Evolutionary conservation across 768 basidiomycete species (phyloP).

Genomic region (Rhizopogon vesiculosus): DNA sequence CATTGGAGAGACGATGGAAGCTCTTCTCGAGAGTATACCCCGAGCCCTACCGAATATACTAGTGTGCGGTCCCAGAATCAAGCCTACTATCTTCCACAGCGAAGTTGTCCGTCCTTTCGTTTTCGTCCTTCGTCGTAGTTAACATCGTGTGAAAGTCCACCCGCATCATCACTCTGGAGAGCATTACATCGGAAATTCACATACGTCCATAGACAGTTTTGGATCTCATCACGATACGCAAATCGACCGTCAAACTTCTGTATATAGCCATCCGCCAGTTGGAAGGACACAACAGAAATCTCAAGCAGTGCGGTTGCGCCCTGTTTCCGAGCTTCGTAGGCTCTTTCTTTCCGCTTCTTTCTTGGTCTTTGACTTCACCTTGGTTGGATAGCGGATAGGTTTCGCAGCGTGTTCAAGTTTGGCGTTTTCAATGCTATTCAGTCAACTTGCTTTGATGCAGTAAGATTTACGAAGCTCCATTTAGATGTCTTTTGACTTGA

Average conservation of each 20-base stretch:
- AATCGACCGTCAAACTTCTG: not conserved
- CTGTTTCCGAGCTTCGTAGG: conserved; percentile 72
- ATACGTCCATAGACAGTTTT: not conserved
- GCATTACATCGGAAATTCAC: too few relatives aligned
- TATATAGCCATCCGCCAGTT: not conserved
- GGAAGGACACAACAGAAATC: conserved; percentile 28
- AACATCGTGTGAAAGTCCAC: not conserved
- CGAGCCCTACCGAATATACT: not conserved
- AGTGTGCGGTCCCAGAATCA: not conserved
- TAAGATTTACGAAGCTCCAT: conserved; percentile 28
- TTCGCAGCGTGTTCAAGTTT: conserved; percentile 81
- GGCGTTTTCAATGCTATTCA: conserved; percentile 91
- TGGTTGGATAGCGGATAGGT: conserved; percentile 64
- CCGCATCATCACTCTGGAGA: not conserved
- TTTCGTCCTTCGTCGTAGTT: not conserved
- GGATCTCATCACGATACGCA: not conserved
- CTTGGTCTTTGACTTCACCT: not conserved
- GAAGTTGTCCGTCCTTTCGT: not conserved
- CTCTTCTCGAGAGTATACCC: not conserved
- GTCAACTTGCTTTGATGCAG: conserved; percentile 74
- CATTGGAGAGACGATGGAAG: not conserved
- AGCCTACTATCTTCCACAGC: not conserved
- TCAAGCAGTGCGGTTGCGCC: conserved; percentile 51
- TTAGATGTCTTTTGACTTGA: not conserved
- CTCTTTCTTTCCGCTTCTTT: not conserved